phyloP scores from a whole-genome alignment of 179 eudicot species.

The Beta lomatogona region DNA sequence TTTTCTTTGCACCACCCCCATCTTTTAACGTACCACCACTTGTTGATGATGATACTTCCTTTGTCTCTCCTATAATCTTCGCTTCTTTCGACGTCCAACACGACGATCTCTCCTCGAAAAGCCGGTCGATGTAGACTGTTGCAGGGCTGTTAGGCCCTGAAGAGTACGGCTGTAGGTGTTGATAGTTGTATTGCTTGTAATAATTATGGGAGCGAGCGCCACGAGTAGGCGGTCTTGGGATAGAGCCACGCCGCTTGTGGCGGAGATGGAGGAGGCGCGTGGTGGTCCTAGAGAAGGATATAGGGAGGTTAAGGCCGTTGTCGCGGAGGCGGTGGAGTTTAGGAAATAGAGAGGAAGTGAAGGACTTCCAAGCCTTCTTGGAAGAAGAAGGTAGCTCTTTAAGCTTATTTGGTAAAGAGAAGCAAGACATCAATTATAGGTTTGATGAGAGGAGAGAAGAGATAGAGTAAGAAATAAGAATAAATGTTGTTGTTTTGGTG shows the following conservation, averaged over 20 bases:
- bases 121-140: slow-evolving; percentile 46
- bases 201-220: background rate
- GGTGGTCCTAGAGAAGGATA: slow-evolving; percentile 12
- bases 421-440: slow-evolving; percentile 32
- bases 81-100: background rate
- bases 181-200: slow-evolving; percentile 16
- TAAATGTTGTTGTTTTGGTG: background rate
- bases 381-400: slow-evolving; percentile 34
- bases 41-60: background rate
- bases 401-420: slow-evolving; percentile 31
- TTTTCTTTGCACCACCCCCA: background rate
- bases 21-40: background rate
- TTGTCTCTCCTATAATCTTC: background rate
- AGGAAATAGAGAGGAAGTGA: slow-evolving; percentile 29
- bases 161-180: slow-evolving; percentile 19
- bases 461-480: background rate
- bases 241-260: background rate
- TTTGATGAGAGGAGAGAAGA: background rate
- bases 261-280: slow-evolving; percentile 19
- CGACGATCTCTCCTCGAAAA: slow-evolving; percentile 22
- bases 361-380: slow-evolving; percentile 37
- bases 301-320: slow-evolving; percentile 18
- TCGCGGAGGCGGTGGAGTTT: slow-evolving; percentile 23
- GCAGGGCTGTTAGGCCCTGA: slow-evolving; percentile 22
- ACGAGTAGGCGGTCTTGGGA: background rate